Evolutionary conservation across 495 filamentous ascomycete genomes (phyloP), one percentile per base, ranked within the genome.

Genomic region (Neurospora tetrasperma): DNA sequence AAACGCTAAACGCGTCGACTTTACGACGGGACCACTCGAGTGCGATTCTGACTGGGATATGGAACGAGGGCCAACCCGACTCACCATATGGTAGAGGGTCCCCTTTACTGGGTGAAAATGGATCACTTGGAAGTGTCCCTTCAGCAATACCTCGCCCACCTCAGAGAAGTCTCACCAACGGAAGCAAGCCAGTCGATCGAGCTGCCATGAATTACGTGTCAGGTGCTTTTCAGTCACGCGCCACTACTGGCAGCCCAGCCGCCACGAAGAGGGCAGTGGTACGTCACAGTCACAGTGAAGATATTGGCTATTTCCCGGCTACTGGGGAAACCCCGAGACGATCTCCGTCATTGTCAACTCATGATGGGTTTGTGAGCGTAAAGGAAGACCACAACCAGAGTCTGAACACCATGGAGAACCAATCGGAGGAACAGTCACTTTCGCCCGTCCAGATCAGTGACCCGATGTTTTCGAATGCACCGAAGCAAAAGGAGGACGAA

Each of bases 21-120:
- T 75, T 76, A 23, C 79, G 78, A 2, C 79, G 82, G 62, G 85
- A 88, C 54, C 87, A 88, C 73, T 79, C 82, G 2, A 84, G 80
- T 38, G 84, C 86, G 41, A 83, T 89, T 48, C 43, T 87, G 41
- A 86, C 84, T n/a, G 84, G 86, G 5, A 86, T 82, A 16, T 90
- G 88, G 85, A 90, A 89, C 72, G 88, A 90, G 73, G 85, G 85
- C 11, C 87, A 90, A 62, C 86, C 85, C 4, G 83, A 86, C 73
- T 87, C 88, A 1, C 85, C 86, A 0, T 74, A 73, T 46, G 40
- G 35, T 42, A 39, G 10, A 8, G 73, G 74, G 35, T 70, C 76
- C 16, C 73, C 78, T 14, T 20, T 41, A 31, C 70, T 62, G 20
- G 68, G 71, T 38, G 75, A 74, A 14, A 69, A 72, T 39, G 75